Evolutionary conservation across 768 basidiomycete species (phyloP), one percentile per base, ranked within the genome.

Genomic region (Tylopilus rubrobrunneus): DNA sequence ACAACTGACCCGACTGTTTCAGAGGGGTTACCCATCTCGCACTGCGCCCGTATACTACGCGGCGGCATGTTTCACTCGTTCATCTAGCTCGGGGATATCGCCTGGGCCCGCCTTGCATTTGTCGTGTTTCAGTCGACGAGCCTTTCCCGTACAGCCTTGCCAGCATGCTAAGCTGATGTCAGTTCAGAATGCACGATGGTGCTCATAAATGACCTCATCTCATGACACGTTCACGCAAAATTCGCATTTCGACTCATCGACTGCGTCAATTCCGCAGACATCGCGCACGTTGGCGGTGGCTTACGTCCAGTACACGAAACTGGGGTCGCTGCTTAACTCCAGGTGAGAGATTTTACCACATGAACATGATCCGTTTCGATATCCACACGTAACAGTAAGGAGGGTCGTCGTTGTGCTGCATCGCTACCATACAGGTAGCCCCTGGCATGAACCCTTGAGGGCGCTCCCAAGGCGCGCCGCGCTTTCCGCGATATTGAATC

Each of bases 291-390:
- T 45, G 36, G 36, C 40, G 14, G 28, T 33, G 3, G 3, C 15
- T 49, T 56, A 57, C 53, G 48, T 57, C 39, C 28, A 7, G 10
- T 25, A n/a, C 33, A 27, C n/a, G 36, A 37, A 37, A 21, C 31
- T 39, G 45, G 50, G 31, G n/a, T 14, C 33, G 6, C 39, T 34
- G 14, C 25, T 28, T 19, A 7, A 23, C 25, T 2, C 27, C 28
- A 34, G 21, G 19, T 23, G 42, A 36, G 43, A 48, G 28, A 40
- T 36, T 48, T 49, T 31, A 33, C 48, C 53, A 43, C 17, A 23
- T 28, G 37, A 40, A 23, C 19, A 19, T 29, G 55, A 45, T 47
- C 12, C 12, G 40, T n/a, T 28, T 19, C n/a, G 37, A 19, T 19
- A 19, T 19, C 12, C 28, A 39, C 28, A 55, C 44, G 52, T 50